Base-by-base conservation (phyloP, 129 eudicot species). In the Lactuca sativa region DNA sequence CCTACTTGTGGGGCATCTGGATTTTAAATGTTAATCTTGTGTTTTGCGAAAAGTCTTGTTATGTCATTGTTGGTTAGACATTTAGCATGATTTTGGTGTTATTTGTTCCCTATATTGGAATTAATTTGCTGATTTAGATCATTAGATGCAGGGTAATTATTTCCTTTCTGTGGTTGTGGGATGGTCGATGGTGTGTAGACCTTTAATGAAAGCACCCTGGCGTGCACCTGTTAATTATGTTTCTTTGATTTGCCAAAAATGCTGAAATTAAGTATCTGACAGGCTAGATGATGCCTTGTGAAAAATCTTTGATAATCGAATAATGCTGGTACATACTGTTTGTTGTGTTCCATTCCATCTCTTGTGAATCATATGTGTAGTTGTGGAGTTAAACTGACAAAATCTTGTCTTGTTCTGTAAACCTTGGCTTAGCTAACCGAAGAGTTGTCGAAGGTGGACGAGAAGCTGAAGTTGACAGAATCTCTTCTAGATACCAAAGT, bases 401-500 rank as follows among this genome's bases (percentile, higher is more conserved):
- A 56, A 12, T 13, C 36, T 69, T 69, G 31, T 30, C 30, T 9
- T 41, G 64, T 60, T 18, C 21, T 18, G 21, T 18, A 18, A 18
- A 18, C 21, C 21, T 51, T 31, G 58, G 60, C 49, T 36, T 74
- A 91, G 97, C 90, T 91, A 49, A 88, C 97, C 51, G 97, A 88
- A 41, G 97, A 85, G 74, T 62, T 91, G 83, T 44, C 86, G 7
- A 91, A 83, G 85, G 86, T 85, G 77, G 96, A 91, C 12, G 92
- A 80, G 84, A 91, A 91, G 86, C 88, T 91, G 61, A 91, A 91
- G 82, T 78, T 88, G 66, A 83, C 93, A 0, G 97, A 91, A 70
- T 83, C 89, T 59, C 83, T 88, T 74, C 78, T 91, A 12, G 90
- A 91, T 59, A 88, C 88, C 96, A 91, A 82, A 69, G 97, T 91